Conservation (phyloP, 768 basidiomycete genomes). For the Exidia glandulosa region DNA sequence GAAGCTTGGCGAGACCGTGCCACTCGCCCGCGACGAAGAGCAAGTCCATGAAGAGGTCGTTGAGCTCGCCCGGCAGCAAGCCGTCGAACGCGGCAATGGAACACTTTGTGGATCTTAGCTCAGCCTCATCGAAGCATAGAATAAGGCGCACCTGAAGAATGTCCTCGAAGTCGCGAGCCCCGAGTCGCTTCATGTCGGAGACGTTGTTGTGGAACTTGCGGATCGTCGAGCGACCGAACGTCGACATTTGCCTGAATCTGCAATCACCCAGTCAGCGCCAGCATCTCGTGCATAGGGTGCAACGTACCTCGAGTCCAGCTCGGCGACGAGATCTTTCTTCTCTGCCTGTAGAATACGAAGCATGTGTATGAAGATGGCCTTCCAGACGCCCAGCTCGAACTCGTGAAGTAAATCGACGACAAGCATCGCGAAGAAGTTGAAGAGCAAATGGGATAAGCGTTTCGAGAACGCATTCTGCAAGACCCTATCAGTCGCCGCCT, state of each 20-base stretch:
- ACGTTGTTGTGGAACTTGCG: conserved; percentile 11
- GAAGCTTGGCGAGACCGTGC: conserved; percentile 7
- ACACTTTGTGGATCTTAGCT: not conserved
- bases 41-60: not conserved
- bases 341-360: conserved; percentile 14
- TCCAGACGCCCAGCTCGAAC: conserved; percentile 26
- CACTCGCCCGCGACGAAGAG: not conserved
- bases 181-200: conserved; percentile 16
- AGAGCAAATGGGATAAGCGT: too few species aligned
- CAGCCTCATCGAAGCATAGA: not conserved
- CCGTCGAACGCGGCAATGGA: not conserved
- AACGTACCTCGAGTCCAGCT: conserved; percentile 14
- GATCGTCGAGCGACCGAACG: conserved; percentile 15
- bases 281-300: not conserved
- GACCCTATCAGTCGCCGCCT: too few species aligned
- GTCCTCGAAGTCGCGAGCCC: conserved; percentile 16
- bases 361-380: conserved; percentile 17
- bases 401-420: conserved; percentile 23
- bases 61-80: not conserved
- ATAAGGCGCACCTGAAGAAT: conserved; percentile 13
- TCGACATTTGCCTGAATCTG: conserved; percentile 6
- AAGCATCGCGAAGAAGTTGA: too few species aligned
- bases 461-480: too few species aligned
- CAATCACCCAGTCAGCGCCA: not conserved
- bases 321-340: not conserved